Percentiles rank a stretch among this genome's conserved stretches.
phyloP scores from a whole-genome alignment of 495 filamentous ascomycete species.

The Penicillium angulare region DNA sequence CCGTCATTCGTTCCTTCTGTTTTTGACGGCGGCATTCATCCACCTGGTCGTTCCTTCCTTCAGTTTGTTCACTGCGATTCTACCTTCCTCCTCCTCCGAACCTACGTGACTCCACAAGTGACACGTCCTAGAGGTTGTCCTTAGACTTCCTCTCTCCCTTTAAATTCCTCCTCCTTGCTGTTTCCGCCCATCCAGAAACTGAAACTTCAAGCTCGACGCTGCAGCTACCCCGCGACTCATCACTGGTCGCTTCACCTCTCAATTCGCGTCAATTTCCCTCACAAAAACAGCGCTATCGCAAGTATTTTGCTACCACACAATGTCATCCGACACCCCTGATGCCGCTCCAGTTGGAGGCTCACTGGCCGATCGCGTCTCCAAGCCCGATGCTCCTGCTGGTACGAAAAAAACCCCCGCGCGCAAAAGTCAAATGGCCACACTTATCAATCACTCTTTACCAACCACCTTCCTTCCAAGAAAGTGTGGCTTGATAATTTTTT shows the following conservation, averaged over 20 bases:
- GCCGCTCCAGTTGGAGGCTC: constrained; percentile 35
- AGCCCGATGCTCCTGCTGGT: constrained; percentile 34
- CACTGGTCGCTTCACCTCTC: background rate
- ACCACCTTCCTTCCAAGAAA: background rate
- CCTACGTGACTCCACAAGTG: background rate
- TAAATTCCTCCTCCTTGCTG: background rate
- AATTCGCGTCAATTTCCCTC: background rate
- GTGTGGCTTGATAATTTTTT: background rate
- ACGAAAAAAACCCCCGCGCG: background rate
- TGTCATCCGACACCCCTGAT: constrained; percentile 35
- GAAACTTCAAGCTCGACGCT: too few species aligned
- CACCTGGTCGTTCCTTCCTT: background rate
- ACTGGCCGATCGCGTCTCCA: constrained; percentile 62
- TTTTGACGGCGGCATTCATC: too few species aligned
- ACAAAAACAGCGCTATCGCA: too few species aligned
- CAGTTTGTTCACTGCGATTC: background rate
- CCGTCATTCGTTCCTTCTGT: constrained; percentile 12
- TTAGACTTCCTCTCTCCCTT: background rate
- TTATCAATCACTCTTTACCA: too few species aligned
- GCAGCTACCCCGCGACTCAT: background rate
- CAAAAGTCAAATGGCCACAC: background rate
- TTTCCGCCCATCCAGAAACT: background rate
- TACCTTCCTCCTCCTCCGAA: background rate
- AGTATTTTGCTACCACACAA: too few species aligned
- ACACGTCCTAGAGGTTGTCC: background rate